phyloP scores from a whole-genome alignment of 306 rosid species.

The Rosa chinensis region DNA sequence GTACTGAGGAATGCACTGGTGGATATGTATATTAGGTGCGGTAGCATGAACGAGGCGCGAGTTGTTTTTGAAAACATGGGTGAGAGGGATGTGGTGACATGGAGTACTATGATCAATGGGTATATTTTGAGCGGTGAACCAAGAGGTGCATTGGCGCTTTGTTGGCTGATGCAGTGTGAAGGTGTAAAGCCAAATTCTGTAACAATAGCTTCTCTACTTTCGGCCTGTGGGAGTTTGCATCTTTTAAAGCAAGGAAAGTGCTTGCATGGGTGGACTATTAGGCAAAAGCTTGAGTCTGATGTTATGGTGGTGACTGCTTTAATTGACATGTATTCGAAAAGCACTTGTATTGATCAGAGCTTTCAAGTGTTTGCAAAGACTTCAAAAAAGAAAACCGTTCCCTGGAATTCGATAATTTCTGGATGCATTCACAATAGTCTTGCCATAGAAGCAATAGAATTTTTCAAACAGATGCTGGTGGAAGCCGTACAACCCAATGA shows the following conservation, averaged over 20 bases:
- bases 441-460: conserved; percentile 61
- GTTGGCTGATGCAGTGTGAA: conserved; percentile 57
- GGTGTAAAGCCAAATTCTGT: conserved; percentile 68
- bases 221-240: conserved; percentile 60
- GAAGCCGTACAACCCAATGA: conserved; percentile 53
- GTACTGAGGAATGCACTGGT: conserved; percentile 60
- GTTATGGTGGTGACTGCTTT: conserved; percentile 79
- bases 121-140: conserved; percentile 63
- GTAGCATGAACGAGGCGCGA: conserved; percentile 57
- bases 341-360: conserved; percentile 41
- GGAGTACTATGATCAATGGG: conserved; percentile 85
- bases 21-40: conserved; percentile 84
- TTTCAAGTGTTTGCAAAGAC: conserved; percentile 53
- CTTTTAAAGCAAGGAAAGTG: conserved; percentile 53
- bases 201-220: conserved; percentile 65
- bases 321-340: conserved; percentile 66
- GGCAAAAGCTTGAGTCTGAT: conserved; percentile 60
- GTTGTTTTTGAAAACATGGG: conserved; percentile 38
- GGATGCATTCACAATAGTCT: conserved; percentile 61
- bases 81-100: conserved; percentile 77
- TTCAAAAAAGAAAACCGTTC: conserved; percentile 60
- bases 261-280: conserved; percentile 79
- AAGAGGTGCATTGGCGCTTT: conserved; percentile 58
- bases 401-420: conserved; percentile 79
- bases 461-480: conserved; percentile 64